These are phyloP conservation scores for Ustulina deusta DNA, from an alignment of 2,329 filamentous ascomycete genomes.

Conservation along the genomic window DNA sequence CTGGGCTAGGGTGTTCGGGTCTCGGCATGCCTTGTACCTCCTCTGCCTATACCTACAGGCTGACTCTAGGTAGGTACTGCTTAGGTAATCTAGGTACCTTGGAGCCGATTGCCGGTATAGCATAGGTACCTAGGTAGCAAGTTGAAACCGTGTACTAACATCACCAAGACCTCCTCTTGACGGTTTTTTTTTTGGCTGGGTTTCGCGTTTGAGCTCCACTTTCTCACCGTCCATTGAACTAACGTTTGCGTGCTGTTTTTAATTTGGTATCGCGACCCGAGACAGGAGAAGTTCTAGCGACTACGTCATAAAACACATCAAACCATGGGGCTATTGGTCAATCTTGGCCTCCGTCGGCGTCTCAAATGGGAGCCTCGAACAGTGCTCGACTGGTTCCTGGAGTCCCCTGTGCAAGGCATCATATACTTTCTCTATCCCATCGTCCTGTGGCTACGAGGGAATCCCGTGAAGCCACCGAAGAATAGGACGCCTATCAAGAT, in stretches of 20 bases:
- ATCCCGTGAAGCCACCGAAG: conserved; percentile 69
- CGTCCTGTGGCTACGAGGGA: conserved; percentile 75
- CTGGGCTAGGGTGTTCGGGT: neutral
- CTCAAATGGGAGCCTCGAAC: conserved; percentile 63
- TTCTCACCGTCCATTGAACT: neutral
- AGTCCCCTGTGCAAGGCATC: conserved; percentile 75
- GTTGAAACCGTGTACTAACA: neutral
- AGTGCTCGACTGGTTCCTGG: conserved; percentile 71
- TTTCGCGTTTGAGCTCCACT: neutral
- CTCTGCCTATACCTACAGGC: neutral
- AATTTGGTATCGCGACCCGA: neutral
- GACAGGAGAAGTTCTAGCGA: neutral
- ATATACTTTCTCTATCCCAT: conserved; percentile 72
- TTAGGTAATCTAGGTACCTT: neutral
- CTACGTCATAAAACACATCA: conserved; percentile 26
- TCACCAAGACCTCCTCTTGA: neutral
- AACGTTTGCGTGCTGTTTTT: neutral
- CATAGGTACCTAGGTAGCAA: neutral
- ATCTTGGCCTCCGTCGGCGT: conserved; percentile 61
- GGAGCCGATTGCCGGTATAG: no score
- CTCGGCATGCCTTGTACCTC: no score
- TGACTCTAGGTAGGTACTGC: neutral
- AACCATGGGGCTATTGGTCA: conserved; percentile 60
- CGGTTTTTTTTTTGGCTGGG: neutral
- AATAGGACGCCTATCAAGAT: conserved; percentile 73